phyloP scores from a whole-genome alignment of 2,329 filamentous ascomycete species.

The Ceratocystis ficicola region DNA sequence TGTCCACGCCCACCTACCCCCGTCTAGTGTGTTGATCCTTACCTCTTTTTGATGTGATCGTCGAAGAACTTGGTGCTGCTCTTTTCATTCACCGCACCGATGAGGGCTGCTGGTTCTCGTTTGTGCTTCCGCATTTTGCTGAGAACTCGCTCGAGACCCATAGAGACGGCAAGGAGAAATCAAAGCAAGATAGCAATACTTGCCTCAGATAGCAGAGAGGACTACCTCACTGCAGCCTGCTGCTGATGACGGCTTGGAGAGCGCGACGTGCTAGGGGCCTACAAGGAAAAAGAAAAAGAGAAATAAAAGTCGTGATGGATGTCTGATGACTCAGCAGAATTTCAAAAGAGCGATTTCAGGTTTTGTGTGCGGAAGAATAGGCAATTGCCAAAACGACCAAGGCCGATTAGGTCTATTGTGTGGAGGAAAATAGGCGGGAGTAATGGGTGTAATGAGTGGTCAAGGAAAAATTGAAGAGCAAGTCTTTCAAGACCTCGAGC shows the following conservation, averaged over 20 bases:
- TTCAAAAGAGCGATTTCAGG: not conserved
- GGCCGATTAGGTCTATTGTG: no score
- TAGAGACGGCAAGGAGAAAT: not conserved
- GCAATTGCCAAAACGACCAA: not conserved
- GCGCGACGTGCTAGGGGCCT: not conserved
- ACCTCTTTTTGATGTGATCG: slow-evolving; percentile 21
- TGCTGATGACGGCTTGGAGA: not conserved
- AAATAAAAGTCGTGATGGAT: not conserved
- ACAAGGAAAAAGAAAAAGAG: not conserved
- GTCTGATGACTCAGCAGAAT: not conserved
- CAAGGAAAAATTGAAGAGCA: slow-evolving; percentile 1
- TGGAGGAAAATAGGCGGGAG: not conserved
- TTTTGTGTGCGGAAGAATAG: not conserved
- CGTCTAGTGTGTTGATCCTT: not conserved
- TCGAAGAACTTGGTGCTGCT: slow-evolving; percentile 51
- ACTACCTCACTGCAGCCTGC: not conserved
- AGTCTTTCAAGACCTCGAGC: not conserved
- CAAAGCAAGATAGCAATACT: not conserved
- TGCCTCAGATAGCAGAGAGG: not conserved
- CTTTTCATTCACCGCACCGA: slow-evolving; percentile 89
- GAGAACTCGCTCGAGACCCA: slow-evolving; percentile 20
- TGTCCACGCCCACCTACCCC: not conserved
- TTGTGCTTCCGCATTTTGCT: slow-evolving; percentile 22
- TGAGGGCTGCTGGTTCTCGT: slow-evolving; percentile 50
- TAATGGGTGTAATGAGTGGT: no score